A percentile compares a stretch with the other conserved stretches of the same genome.
Conservation (phyloP, 2,329 filamentous ascomycete species). For the Pleoardoris graminearum region DNA sequence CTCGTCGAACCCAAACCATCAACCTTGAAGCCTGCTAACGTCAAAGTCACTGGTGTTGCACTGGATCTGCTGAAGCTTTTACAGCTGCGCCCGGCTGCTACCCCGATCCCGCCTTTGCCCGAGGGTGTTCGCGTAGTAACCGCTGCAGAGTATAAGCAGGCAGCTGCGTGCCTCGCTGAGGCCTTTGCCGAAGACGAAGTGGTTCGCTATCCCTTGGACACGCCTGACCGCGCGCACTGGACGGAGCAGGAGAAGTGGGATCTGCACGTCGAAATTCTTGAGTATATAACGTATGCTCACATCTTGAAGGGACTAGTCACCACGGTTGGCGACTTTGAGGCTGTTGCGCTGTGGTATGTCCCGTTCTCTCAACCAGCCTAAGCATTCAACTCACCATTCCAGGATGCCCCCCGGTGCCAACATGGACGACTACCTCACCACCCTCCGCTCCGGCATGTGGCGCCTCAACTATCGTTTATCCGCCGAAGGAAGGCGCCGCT, state of each 20-base stretch:
- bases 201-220: conserved; percentile 73
- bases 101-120: conserved; percentile 25
- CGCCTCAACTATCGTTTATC: conserved; percentile 74
- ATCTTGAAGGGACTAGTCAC: conserved; percentile 74
- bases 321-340: conserved; percentile 75
- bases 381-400: neutral
- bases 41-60: conserved; percentile 35
- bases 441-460: conserved; percentile 77
- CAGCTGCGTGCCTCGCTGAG: conserved; percentile 72
- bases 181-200: conserved; percentile 77
- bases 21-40: conserved; percentile 43
- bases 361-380: too few relatives aligned
- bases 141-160: conserved; percentile 70
- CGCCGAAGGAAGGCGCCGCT: conserved; percentile 70
- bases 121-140: conserved; percentile 65
- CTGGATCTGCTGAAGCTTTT: conserved; percentile 32
- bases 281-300: conserved; percentile 76
- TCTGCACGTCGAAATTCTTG: conserved; percentile 75
- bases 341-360: conserved; percentile 77
- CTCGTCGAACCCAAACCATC: conserved; percentile 41
- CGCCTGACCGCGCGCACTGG: conserved; percentile 66
- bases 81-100: conserved; percentile 29
- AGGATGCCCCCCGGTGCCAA: conserved; percentile 77
- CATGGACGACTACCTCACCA: conserved; percentile 73
- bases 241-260: conserved; percentile 72